Evolutionary conservation across 768 basidiomycete species (phyloP).

Genomic region (Suillus subluteus): DNA sequence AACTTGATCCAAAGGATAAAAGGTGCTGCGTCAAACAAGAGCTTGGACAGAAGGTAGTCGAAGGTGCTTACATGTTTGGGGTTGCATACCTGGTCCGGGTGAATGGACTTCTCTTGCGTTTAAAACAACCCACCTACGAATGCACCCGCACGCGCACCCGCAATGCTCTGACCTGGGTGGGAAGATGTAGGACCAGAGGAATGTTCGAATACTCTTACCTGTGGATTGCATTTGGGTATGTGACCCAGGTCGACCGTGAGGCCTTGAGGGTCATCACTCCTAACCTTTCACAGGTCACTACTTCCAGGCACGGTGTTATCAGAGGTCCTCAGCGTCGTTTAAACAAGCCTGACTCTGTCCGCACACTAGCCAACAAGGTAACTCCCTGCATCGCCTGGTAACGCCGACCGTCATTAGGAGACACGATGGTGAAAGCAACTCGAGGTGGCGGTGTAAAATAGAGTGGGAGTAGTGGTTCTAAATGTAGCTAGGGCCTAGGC

Average conservation of each 20-base stretch:
- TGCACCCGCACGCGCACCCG: not conserved
- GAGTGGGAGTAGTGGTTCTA: not conserved
- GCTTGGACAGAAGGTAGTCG: not conserved
- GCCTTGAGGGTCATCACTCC: no score
- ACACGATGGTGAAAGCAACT: no score
- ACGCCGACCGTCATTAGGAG: not conserved
- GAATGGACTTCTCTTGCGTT: not conserved
- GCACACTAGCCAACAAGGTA: not conserved
- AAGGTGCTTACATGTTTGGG: not conserved
- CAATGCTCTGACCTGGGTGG: not conserved
- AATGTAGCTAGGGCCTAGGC: not conserved
- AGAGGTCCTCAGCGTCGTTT: not conserved
- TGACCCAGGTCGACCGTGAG: not conserved
- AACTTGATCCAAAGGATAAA: not conserved
- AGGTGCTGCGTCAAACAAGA: not conserved
- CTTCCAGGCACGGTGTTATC: not conserved
- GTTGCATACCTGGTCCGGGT: not conserved
- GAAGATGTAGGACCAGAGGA: not conserved
- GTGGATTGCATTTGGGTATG: not conserved
- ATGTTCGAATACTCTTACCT: not conserved
- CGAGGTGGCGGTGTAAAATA: not conserved
- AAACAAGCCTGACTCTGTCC: not conserved
- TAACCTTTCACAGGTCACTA: not conserved
- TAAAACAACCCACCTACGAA: not conserved
- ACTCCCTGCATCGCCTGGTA: not conserved